These are phyloP conservation scores for Musa itinerans DNA, from an alignment of 176 grass and related monocot species.

Conservation along the genomic window DNA sequence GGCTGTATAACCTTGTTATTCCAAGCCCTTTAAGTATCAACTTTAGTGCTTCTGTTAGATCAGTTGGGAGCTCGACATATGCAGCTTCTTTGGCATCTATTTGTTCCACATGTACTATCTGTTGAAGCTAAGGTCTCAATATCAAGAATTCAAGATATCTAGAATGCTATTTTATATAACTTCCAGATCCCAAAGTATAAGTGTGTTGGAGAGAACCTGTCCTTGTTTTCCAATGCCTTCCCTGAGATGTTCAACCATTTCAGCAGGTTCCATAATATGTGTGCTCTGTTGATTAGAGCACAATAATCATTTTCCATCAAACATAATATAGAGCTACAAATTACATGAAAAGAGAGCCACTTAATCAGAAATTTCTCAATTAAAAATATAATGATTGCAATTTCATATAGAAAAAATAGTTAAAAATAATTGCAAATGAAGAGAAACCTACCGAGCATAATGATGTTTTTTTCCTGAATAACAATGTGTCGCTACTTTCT, in stretches of 20 bases:
- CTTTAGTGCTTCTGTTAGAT: constrained; percentile 49
- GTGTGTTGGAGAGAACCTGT: constrained; percentile 49
- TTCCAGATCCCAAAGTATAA: constrained; percentile 3
- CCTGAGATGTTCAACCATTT: constrained; percentile 91
- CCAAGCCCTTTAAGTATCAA: constrained; percentile 46
- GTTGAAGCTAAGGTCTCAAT: constrained; percentile 21
- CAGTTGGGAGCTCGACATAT: constrained; percentile 47
- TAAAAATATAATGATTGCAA: constrained; percentile 5
- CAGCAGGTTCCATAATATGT: constrained; percentile 45
- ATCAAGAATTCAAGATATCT: constrained; percentile 2
- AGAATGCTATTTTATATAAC: constrained; percentile 2
- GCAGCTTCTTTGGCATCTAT: constrained; percentile 50
- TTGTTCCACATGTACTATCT: constrained; percentile 75
- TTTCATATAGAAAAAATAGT: constrained; percentile 9
- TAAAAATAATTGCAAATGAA: not conserved
- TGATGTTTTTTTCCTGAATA: constrained; percentile 24
- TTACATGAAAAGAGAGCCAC: not conserved
- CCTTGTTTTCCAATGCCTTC: constrained; percentile 56
- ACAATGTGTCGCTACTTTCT: constrained; percentile 20
- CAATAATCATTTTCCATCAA: constrained; percentile 3
- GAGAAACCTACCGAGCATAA: constrained; percentile 48
- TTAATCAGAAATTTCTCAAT: not conserved
- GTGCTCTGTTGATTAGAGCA: constrained; percentile 32
- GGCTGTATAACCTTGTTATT: constrained; percentile 77
- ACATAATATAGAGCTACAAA: not conserved